phyloP scores from a whole-genome alignment of 352 stramenopile species.

The Phytophthora boehmeriae region DNA sequence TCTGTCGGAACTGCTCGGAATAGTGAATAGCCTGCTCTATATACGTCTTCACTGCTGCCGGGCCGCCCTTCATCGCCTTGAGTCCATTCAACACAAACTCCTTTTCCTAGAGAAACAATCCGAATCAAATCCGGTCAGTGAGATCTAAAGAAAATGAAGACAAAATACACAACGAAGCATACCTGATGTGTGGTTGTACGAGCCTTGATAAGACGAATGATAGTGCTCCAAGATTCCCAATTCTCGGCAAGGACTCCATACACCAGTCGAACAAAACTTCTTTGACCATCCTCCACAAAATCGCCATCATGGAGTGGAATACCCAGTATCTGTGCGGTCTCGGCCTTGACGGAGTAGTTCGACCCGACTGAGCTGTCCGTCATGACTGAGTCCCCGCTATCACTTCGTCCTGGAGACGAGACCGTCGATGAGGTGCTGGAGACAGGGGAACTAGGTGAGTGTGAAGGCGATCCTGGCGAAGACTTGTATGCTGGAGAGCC shows the following conservation, averaged over 20 bases:
- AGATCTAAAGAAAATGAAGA: not conserved
- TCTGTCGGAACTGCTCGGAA: constrained; percentile 76
- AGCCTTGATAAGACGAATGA: constrained; percentile 79
- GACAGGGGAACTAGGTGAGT: constrained; percentile 58
- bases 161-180: not conserved
- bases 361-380: constrained; percentile 63
- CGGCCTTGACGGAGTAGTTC: constrained; percentile 83
- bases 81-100: constrained; percentile 81
- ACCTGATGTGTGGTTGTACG: constrained; percentile 76
- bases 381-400: constrained; percentile 63
- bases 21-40: constrained; percentile 69
- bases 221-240: constrained; percentile 85
- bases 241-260: constrained; percentile 86
- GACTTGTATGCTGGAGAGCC: constrained; percentile 74
- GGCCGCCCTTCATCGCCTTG: constrained; percentile 72
- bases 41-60: constrained; percentile 67
- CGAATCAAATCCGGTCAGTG: not conserved
- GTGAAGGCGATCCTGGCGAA: constrained; percentile 73
- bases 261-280: constrained; percentile 69
- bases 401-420: constrained; percentile 70
- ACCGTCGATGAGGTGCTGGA: constrained; percentile 62
- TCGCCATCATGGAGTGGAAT: constrained; percentile 75
- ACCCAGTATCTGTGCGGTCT: constrained; percentile 77
- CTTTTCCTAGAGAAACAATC: constrained; percentile 53
- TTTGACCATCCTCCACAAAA: constrained; percentile 51